Conservation (phyloP, 352 stramenopile genomes). For the Blastocystis sp. region DNA sequence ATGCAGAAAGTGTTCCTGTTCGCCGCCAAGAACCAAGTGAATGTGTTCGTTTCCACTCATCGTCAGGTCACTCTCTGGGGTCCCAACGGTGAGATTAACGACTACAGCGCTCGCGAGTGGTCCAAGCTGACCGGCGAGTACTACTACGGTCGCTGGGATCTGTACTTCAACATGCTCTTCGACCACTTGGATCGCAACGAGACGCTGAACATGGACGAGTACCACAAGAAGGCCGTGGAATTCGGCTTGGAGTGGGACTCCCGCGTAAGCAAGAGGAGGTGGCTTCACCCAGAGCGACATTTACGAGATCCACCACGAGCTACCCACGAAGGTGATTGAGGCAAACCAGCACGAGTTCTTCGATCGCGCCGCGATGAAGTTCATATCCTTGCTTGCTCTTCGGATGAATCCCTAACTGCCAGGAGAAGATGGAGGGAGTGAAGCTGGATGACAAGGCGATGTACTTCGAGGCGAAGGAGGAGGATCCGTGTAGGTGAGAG, state of each 20-base stretch:
- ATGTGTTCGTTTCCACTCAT: too few relatives aligned
- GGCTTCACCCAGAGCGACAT: neutral
- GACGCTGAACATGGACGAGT: neutral
- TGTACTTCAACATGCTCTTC: neutral
- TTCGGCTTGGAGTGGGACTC: neutral
- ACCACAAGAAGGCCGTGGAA: neutral
- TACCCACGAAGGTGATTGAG: neutral
- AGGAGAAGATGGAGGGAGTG: too few relatives aligned
- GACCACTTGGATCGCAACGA: neutral
- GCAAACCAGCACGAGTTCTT: too few relatives aligned
- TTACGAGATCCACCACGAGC: neutral
- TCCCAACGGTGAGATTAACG: constrained; percentile 33
- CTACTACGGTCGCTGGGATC: neutral
- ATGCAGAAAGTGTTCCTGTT: neutral
- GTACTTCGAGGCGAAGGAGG: too few relatives aligned
- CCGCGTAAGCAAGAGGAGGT: neutral
- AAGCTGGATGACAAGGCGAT: too few relatives aligned
- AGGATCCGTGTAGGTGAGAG: too few relatives aligned
- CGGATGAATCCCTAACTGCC: too few relatives aligned
- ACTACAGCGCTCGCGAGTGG: neutral
- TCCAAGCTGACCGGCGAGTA: neutral
- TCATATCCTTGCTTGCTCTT: too few relatives aligned
- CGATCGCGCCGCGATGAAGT: too few relatives aligned
- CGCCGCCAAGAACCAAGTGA: constrained; percentile 30
- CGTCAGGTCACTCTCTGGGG: constrained; percentile 30